These are phyloP conservation scores for Solanum chmielewskii DNA, from an alignment of 257 asterid genomes.

Conservation along the genomic window DNA sequence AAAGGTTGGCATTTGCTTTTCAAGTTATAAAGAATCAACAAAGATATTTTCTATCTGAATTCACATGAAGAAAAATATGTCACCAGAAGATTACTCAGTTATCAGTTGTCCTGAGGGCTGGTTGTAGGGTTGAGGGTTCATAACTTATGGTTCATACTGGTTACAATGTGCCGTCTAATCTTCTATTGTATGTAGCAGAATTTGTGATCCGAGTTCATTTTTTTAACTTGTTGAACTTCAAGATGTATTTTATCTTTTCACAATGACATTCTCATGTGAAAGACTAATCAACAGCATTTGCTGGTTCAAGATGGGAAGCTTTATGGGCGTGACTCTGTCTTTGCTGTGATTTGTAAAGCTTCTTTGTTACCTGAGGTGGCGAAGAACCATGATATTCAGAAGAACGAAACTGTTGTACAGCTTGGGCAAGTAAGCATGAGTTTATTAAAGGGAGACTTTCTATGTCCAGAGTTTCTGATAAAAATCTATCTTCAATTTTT, in stretches of 20 bases:
- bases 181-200: background rate
- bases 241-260: constrained; percentile 1
- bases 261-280: constrained; percentile 23
- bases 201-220: background rate
- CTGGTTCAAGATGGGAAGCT: constrained; percentile 97
- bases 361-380: constrained; percentile 66
- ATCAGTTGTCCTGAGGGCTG: background rate
- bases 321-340: constrained; percentile 73
- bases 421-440: constrained; percentile 66
- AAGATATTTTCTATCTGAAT: background rate
- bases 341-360: constrained; percentile 80
- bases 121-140: background rate
- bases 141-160: background rate
- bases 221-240: background rate
- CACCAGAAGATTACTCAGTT: background rate
- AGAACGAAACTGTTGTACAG: constrained; percentile 58
- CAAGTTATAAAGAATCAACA: background rate
- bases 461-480: background rate
- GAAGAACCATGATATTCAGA: constrained; percentile 62
- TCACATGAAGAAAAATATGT: background rate
- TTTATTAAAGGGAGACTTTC: background rate
- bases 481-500: background rate
- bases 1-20: background rate
- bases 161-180: background rate
- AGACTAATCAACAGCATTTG: constrained; percentile 64